Evolutionary conservation across 352 stramenopile species (phyloP).

Genomic region (Globisporangium paddicum): DNA sequence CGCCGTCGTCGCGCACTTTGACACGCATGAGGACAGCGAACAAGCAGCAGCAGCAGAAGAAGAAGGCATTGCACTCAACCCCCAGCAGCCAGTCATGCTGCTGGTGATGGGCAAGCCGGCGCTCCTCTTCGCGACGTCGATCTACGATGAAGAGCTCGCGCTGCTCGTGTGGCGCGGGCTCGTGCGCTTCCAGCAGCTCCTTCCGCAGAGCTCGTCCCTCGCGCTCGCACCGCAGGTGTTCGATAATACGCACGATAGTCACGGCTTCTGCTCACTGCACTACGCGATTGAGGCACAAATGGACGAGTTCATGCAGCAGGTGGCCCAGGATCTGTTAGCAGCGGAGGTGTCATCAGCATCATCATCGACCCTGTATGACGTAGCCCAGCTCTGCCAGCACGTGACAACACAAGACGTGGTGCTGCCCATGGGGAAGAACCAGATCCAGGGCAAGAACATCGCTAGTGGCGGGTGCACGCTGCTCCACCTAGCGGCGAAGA

Average conservation of each 20-base stretch:
- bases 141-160: constrained; percentile 83
- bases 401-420: constrained; percentile 62
- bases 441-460: constrained; percentile 68
- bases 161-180: constrained; percentile 57
- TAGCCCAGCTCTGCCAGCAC: constrained; percentile 13
- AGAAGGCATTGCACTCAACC: constrained; percentile 12
- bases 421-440: constrained; percentile 50
- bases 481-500: constrained; percentile 62
- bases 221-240: constrained; percentile 58
- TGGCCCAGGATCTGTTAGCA: constrained; percentile 17
- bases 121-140: constrained; percentile 73
- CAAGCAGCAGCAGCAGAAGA: neutral
- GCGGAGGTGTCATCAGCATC: neutral
- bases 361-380: neutral
- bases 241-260: constrained; percentile 62
- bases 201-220: constrained; percentile 21
- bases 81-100: constrained; percentile 22
- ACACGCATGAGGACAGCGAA: constrained; percentile 12
- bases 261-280: constrained; percentile 66
- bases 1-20: constrained; percentile 32
- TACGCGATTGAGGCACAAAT: constrained; percentile 79
- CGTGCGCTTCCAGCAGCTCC: constrained; percentile 32
- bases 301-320: constrained; percentile 40
- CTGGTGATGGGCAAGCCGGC: constrained; percentile 74
- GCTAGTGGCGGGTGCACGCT: constrained; percentile 62